phyloP scores from a whole-genome alignment of 2,329 filamentous ascomycete genomes.

The Trichothecium roseum region DNA sequence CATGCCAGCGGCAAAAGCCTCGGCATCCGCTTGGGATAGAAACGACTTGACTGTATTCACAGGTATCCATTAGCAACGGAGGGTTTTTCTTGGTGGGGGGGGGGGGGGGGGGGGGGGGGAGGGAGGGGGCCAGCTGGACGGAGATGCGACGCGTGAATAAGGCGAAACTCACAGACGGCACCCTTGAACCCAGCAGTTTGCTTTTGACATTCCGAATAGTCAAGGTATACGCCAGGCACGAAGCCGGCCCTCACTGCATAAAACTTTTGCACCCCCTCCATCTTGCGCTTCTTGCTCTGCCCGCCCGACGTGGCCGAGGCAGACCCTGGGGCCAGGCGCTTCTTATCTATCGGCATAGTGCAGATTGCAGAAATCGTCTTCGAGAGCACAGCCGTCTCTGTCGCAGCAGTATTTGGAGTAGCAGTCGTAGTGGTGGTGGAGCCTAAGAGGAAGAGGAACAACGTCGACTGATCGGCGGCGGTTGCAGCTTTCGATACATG shows the following conservation, averaged over 20 bases:
- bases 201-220: slow-evolving; percentile 49
- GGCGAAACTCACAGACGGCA: slow-evolving; percentile 55
- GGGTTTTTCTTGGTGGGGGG: no score
- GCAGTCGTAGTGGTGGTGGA: not conserved
- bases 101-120: no score
- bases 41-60: slow-evolving; percentile 65
- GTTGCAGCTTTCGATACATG: not conserved
- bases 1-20: slow-evolving; percentile 61
- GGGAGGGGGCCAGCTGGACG: no score
- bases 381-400: not conserved
- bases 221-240: slow-evolving; percentile 49
- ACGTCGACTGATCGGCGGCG: not conserved
- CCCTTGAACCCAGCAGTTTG: slow-evolving; percentile 52
- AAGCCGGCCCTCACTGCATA: slow-evolving; percentile 52
- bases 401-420: no score
- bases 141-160: no score
- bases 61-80: not conserved
- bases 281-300: slow-evolving; percentile 35
- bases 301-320: slow-evolving; percentile 7
- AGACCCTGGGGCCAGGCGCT: slow-evolving; percentile 14
- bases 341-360: slow-evolving; percentile 17
- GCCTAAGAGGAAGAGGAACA: slow-evolving; percentile 1
- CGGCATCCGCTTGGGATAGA: slow-evolving; percentile 60
- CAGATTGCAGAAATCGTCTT: not conserved
- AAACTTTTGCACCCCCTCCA: slow-evolving; percentile 41